Percentiles rank a stretch among this genome's conserved stretches.
phyloP scores from a whole-genome alignment of 768 basidiomycete genomes.

The Lentinula boryana region DNA sequence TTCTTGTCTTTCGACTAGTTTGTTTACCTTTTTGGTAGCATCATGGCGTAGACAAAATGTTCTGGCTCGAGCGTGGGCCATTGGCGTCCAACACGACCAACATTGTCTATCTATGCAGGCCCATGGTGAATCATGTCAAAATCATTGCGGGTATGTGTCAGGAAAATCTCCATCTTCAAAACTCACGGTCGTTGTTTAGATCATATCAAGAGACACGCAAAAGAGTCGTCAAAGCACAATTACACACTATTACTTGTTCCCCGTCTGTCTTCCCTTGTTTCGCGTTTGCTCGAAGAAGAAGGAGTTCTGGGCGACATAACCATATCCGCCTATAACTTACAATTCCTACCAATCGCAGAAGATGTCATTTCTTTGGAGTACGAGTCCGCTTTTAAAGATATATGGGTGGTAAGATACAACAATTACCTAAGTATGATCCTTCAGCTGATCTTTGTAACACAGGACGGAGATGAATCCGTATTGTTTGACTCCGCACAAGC shows the following conservation, averaged over 20 bases:
- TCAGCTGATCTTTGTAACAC: slow-evolving; percentile 5
- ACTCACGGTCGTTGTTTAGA: slow-evolving; percentile 46
- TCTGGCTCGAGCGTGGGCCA: slow-evolving; percentile 93
- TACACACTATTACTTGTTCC: slow-evolving; percentile 89
- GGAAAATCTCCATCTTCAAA: slow-evolving; percentile 7
- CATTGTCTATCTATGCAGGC: slow-evolving; percentile 89
- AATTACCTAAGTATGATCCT: slow-evolving; percentile 1
- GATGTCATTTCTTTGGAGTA: slow-evolving; percentile 90
- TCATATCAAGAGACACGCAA: slow-evolving; percentile 81
- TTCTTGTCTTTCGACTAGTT: neutral
- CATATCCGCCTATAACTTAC: slow-evolving; percentile 82
- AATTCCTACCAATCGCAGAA: slow-evolving; percentile 89
- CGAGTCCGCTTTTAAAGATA: slow-evolving; percentile 78
- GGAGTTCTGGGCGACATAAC: slow-evolving; percentile 96
- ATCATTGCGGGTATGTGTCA: slow-evolving; percentile 78
- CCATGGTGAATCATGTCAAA: slow-evolving; percentile 78
- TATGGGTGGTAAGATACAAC: slow-evolving; percentile 72
- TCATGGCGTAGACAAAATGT: slow-evolving; percentile 99
- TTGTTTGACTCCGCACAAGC: slow-evolving; percentile 89
- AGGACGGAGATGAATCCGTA: slow-evolving; percentile 93
- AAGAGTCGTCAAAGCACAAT: slow-evolving; percentile 68
- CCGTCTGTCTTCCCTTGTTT: slow-evolving; percentile 78
- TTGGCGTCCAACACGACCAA: slow-evolving; percentile 79
- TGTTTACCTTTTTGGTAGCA: slow-evolving; percentile 47
- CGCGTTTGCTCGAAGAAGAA: slow-evolving; percentile 86